Evolutionary conservation across 345 rosid species (phyloP), one percentile per base, ranked within the genome.

Genomic region (Boechera divaricarpa): DNA sequence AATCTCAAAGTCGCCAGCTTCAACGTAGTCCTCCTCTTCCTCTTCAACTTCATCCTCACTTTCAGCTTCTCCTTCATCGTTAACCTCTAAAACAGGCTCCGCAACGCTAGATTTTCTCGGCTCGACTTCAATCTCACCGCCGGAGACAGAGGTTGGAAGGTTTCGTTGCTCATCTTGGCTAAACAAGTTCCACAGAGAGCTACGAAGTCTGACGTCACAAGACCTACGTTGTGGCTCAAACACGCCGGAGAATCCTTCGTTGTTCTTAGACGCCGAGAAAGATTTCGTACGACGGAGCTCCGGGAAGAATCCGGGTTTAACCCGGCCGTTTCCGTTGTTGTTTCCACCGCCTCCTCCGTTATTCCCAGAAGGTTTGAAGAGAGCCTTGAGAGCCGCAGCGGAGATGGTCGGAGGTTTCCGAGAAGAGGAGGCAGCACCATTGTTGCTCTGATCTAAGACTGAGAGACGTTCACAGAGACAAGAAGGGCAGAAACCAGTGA

Each of bases 401-500:
- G 89, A 76, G 38, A 82, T 67, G 10, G 74, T 18, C 21, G 93
- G 89, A 21, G 95, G 90, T 74, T 86, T 86, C 24, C 85, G 79
- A 55, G 95, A 83, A 61, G 79, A 60, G 4, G 97, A 76, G 5
- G 83, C 42, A 7, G 56, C 76, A 6, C 75, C 60, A 29, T 86
- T 71, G 79, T 88, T 80, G 70, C 60, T 75, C 51, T 80, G 92
- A 48, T 96, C 95, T 82, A 96, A 81, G 33, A 84, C 86, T 38
- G 93, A 82, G 72, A 96, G 99, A 31, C 99, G 99, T 75, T 96
- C 99, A 87, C 93, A 96, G 87, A 96, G 98, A 84, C 98, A 96
- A 74, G 89, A 84, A 52, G 99, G 98, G 75, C 99, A 96, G 69
- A 96, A 96, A 56, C 97, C 93, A 58, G 97, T 90, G 84, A 90